These are phyloP conservation scores for Lasiodiplodia theobromae DNA, from an alignment of 2,329 filamentous ascomycete genomes.

Conservation along the genomic window DNA sequence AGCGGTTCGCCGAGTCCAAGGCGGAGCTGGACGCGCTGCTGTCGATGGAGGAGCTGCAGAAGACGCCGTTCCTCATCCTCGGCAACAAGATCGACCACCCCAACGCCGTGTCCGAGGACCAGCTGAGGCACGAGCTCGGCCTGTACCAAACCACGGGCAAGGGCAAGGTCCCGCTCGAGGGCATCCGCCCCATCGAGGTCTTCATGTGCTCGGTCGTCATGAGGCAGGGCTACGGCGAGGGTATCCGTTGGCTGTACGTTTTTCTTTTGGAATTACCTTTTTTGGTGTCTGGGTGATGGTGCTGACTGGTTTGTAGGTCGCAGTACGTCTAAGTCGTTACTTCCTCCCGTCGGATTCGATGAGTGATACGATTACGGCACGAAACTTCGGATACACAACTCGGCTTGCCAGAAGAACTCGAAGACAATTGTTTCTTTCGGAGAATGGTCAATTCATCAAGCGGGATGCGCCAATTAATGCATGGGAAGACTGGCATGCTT, in stretches of 20 bases:
- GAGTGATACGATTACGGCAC: neutral
- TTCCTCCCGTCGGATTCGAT: neutral
- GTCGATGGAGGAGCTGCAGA: slow-evolving; percentile 94
- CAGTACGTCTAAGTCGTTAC: slow-evolving; percentile 21
- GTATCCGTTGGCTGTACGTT: slow-evolving; percentile 47
- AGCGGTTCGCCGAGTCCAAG: slow-evolving; percentile 93
- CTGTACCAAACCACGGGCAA: slow-evolving; percentile 97
- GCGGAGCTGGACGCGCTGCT: slow-evolving; percentile 93
- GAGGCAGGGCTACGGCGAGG: slow-evolving; percentile 76
- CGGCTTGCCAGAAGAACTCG: neutral
- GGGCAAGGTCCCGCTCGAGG: slow-evolving; percentile 90
- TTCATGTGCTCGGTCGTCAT: slow-evolving; percentile 99
- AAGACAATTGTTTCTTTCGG: neutral
- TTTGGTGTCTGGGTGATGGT: neutral
- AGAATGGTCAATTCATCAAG: slow-evolving; percentile 3
- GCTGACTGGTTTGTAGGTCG: neutral
- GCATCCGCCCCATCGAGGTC: slow-evolving; percentile 92
- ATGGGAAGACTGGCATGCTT: neutral
- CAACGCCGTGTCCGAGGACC: slow-evolving; percentile 92
- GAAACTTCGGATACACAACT: neutral
- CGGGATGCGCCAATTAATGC: slow-evolving; percentile 5
- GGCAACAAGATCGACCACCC: slow-evolving; percentile 99
- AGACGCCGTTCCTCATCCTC: slow-evolving; percentile 94
- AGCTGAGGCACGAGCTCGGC: slow-evolving; percentile 89
- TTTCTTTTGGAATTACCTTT: neutral